Evolutionary conservation across 139 green algal genomes (phyloP).

Genomic region (Closterium sp.): DNA sequence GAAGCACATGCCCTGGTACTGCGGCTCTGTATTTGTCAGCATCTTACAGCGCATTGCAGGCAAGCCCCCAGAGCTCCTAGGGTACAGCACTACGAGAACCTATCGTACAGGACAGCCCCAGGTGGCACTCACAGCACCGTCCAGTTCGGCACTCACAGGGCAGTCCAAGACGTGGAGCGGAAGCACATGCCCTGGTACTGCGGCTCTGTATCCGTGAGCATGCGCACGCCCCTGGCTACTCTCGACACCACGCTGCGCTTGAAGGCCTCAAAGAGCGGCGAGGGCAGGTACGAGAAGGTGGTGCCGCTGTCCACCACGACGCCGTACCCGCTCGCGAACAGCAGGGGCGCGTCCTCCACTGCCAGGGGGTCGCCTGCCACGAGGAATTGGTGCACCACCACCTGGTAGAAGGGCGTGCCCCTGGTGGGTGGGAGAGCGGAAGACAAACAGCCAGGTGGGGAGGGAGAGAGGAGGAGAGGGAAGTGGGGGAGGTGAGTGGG

Average conservation of each 20-base stretch:
- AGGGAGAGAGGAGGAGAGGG: background rate
- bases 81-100: too few relatives aligned
- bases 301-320: conserved; percentile 18
- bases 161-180: conserved; percentile 7
- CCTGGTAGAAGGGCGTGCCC: background rate
- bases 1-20: conserved; percentile 87
- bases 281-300: conserved; percentile 24
- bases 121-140: too few relatives aligned
- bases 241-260: background rate
- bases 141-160: background rate
- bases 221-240: background rate
- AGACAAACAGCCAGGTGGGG: background rate
- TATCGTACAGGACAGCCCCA: too few relatives aligned
- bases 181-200: conserved; percentile 87
- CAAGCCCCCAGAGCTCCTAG: too few relatives aligned
- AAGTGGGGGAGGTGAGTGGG: background rate
- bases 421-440: background rate
- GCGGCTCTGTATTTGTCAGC: conserved; percentile 33
- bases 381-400: background rate
- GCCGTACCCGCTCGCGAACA: background rate
- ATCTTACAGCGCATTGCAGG: too few relatives aligned
- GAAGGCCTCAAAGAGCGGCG: conserved; percentile 3
- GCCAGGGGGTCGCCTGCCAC: background rate
- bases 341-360: background rate
- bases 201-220: conserved; percentile 29